These are phyloP conservation scores for Conoideocrella luteorostrata DNA, from an alignment of 2,329 filamentous ascomycete species.

Conservation along the genomic window DNA sequence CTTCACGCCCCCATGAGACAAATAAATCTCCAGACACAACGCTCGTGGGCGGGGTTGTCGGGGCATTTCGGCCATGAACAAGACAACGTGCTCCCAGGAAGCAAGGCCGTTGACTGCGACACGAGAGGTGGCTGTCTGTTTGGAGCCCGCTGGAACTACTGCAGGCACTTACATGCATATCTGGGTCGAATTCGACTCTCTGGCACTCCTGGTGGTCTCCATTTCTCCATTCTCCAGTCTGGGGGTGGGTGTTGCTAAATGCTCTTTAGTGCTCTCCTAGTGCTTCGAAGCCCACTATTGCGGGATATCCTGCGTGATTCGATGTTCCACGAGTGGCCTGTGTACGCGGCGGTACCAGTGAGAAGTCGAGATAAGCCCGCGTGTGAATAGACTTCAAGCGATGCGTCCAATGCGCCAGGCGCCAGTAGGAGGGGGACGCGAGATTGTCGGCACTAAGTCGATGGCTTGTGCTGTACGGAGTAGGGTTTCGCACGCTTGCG, in stretches of 20 bases:
- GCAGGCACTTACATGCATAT: constrained; percentile 2
- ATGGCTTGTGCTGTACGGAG: no score
- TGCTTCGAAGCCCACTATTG: neutral
- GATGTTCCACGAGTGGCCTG: neutral
- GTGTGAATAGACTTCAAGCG: neutral
- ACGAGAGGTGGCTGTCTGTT: constrained; percentile 6
- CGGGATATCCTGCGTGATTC: neutral
- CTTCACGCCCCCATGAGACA: neutral
- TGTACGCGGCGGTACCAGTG: neutral
- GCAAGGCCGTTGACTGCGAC: constrained; percentile 5
- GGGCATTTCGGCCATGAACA: constrained; percentile 18
- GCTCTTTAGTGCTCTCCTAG: no score
- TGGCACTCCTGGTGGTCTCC: neutral
- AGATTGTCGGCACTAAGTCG: neutral
- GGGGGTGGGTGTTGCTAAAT: neutral
- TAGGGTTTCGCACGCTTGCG: neutral
- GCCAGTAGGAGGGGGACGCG: no score
- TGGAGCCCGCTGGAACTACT: constrained; percentile 7
- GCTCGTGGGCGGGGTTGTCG: constrained; percentile 11
- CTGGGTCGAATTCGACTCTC: neutral
- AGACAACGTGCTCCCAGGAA: constrained; percentile 16
- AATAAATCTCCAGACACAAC: neutral
- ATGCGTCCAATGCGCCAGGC: neutral
- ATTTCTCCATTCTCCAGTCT: neutral
- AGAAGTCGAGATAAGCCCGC: constrained; percentile 1